Base-by-base conservation (phyloP, 129 eudicot species). In the Tagetes patula region DNA sequence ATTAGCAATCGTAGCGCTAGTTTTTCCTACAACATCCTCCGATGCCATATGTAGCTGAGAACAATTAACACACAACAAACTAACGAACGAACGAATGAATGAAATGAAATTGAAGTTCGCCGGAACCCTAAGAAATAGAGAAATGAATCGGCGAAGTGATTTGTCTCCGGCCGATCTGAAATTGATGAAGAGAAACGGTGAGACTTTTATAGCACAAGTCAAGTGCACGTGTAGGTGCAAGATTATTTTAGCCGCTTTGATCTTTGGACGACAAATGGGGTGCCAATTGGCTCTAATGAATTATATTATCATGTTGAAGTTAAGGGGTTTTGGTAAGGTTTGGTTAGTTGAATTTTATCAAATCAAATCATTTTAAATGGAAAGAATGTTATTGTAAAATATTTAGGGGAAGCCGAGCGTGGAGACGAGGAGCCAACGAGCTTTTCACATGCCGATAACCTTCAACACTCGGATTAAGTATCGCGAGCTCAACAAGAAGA, bases 11-110 rank as follows among this genome's bases (percentile, higher is more conserved):
- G 84, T 88, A 6, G 96, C 86, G 47, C 83, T 84, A 50, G 83
- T 65, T 80, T 95, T 90, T 11, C 79, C 75, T 30, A 80, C 83
- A 65, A 95, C 99, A 68, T 90, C 99, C 78, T 95, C 99, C 71
- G 99, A 95, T 37, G 96, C 97, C 99, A 95, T 94, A 45, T 11
- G 27, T 6, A 67, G 39, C 5, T 27, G 54, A 34, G 14, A 39
- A 40, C 55, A 39, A 14, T 37, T n/a, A 20, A n/a, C 1, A 3
- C 7, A 0, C 6, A 52, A 31, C 27, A 20, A 20, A 20, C 27
- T 20, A 20, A 20, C 27, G 27, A 20, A 20, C 27, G 27, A 20
- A 20, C 27, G 27, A 20, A 20, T 20, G 27, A 20, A 20, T 61
- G 3, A 37, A 34, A 34, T 38, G 43, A 12, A 6, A 52, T 31